Conservation (phyloP, 305 asterid genomes). For the Solanum hybrid region DNA sequence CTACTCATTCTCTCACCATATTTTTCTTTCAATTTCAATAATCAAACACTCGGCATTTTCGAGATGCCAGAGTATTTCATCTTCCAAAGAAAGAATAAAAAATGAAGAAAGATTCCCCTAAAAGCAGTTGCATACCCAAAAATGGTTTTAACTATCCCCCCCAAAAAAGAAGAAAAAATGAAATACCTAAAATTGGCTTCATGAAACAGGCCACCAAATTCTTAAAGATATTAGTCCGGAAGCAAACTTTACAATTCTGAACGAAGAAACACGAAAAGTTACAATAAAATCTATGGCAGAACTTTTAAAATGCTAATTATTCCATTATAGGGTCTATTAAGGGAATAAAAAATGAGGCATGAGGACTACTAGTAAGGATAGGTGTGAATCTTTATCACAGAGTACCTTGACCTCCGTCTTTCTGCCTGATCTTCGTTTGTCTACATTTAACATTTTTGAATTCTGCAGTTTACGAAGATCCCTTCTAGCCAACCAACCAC, state of each 20-base stretch:
- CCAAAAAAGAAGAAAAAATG: neutral
- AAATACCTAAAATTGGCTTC: slow-evolving; percentile 8
- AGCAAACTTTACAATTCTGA: slow-evolving; percentile 5
- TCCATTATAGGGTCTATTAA: neutral
- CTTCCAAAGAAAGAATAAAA: neutral
- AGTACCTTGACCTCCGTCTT: slow-evolving; percentile 60
- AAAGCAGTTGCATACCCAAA: neutral
- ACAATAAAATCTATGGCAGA: neutral
- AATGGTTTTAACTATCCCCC: neutral
- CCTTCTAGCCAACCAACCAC: slow-evolving; percentile 79
- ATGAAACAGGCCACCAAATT: slow-evolving; percentile 8
- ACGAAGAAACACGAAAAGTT: neutral
- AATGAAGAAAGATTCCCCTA: neutral
- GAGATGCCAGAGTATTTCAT: neutral
- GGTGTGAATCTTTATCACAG: neutral
- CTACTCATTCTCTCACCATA: neutral
- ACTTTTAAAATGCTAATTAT: neutral
- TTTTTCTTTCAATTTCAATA: neutral
- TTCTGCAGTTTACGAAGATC: slow-evolving; percentile 29
- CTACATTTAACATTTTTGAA: slow-evolving; percentile 21
- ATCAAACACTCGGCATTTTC: neutral
- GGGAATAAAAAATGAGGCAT: neutral
- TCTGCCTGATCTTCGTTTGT: slow-evolving; percentile 32
- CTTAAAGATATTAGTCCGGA: slow-evolving; percentile 4
- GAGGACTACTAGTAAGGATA: neutral